Evolutionary conservation across 306 rosid genomes (phyloP).

Genomic region (Bauhinia variegata): DNA sequence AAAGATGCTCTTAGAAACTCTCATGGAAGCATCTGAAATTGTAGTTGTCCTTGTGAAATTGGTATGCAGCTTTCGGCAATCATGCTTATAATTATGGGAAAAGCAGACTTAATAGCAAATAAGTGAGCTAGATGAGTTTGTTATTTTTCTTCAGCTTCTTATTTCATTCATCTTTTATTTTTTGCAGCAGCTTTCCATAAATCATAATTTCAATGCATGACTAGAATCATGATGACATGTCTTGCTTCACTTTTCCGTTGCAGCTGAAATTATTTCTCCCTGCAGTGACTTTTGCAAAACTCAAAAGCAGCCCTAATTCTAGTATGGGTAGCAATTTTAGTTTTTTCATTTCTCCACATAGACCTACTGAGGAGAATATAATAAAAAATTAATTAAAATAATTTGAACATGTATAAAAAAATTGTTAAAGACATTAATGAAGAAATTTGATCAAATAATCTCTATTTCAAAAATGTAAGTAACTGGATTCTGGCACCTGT

Average conservation of each 20-base stretch:
- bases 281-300: conserved; percentile 84
- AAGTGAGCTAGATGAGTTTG: background rate
- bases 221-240: conserved; percentile 25
- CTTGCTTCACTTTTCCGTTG: conserved; percentile 35
- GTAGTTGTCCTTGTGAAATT: conserved; percentile 30
- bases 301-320: conserved; percentile 92
- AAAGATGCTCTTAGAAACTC: too few relatives aligned
- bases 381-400: too few relatives aligned
- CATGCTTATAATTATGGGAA: conserved; percentile 14
- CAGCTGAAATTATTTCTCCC: conserved; percentile 98
- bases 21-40: conserved; percentile 29
- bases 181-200: conserved; percentile 4
- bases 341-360: conserved; percentile 31
- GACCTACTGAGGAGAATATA: too few relatives aligned
- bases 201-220: conserved; percentile 1
- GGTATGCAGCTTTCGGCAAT: conserved; percentile 15
- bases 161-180: background rate
- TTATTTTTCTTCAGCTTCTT: conserved; percentile 19
- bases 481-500: conserved; percentile 5
- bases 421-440: too few relatives aligned
- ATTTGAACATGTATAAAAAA: too few relatives aligned
- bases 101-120: background rate
- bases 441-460: too few relatives aligned
- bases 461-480: conserved; percentile 6
- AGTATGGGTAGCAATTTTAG: conserved; percentile 69